These are phyloP conservation scores for Mycena rosella DNA, from an alignment of 768 basidiomycete genomes.

Conservation along the genomic window DNA sequence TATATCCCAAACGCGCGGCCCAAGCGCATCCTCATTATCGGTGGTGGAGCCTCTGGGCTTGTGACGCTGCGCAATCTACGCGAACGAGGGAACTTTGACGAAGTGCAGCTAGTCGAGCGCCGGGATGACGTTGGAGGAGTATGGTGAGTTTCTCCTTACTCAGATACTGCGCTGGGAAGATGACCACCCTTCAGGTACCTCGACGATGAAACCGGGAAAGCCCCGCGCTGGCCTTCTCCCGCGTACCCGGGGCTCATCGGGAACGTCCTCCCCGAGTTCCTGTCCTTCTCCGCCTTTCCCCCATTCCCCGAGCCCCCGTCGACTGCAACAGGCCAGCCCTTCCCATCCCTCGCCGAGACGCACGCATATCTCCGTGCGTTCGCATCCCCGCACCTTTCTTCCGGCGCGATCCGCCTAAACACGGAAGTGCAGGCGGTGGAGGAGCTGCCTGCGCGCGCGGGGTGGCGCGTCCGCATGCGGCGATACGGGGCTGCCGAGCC, in stretches of 20 bases:
- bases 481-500: constrained; percentile 40
- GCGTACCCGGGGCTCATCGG: constrained; percentile 51
- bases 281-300: constrained; percentile 45
- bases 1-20: no score
- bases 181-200: constrained; percentile 36
- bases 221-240: constrained; percentile 42
- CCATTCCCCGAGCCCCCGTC: constrained; percentile 45
- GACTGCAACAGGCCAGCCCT: constrained; percentile 41
- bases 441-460: constrained; percentile 34
- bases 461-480: constrained; percentile 45
- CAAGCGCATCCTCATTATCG: constrained; percentile 56
- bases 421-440: constrained; percentile 44
- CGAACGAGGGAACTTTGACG: constrained; percentile 55
- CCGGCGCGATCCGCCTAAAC: no score
- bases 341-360: constrained; percentile 45
- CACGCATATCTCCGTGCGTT: constrained; percentile 38
- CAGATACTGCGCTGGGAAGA: not conserved
- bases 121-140: constrained; percentile 64
- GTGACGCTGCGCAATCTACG: constrained; percentile 63
- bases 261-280: constrained; percentile 49
- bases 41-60: constrained; percentile 62
- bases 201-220: constrained; percentile 8
- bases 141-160: constrained; percentile 49
- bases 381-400: constrained; percentile 43
- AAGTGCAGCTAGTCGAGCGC: constrained; percentile 61